These are phyloP conservation scores for Pythium insidiosum DNA, from an alignment of 352 stramenopile genomes.

Conservation along the genomic window DNA sequence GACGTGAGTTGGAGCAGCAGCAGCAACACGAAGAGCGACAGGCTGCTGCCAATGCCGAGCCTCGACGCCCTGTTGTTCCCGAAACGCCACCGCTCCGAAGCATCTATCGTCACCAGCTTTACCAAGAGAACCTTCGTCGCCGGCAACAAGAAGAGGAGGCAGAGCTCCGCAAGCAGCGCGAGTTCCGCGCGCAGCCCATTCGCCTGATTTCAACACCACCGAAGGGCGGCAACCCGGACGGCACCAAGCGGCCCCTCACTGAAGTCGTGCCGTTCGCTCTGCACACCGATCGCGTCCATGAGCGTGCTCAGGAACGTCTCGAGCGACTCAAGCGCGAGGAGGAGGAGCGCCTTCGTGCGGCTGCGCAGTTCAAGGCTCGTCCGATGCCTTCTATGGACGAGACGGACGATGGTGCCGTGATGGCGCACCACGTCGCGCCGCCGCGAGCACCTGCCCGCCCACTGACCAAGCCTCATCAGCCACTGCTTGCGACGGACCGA, in stretches of 20 bases:
- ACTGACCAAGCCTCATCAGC: conserved; percentile 15
- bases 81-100: conserved; percentile 70
- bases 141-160: conserved; percentile 49
- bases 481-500: conserved; percentile 53
- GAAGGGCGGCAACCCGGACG: conserved; percentile 58
- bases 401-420: conserved; percentile 2
- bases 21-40: neutral
- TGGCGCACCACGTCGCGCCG: neutral
- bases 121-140: conserved; percentile 62
- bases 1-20: neutral
- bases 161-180: conserved; percentile 36
- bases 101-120: conserved; percentile 59
- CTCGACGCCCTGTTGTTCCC: conserved; percentile 38
- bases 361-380: conserved; percentile 46
- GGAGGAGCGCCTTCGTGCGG: conserved; percentile 31
- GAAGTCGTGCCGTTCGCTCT: conserved; percentile 62
- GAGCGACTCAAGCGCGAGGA: conserved; percentile 51
- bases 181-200: conserved; percentile 72
- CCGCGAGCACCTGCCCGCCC: conserved; percentile 2
- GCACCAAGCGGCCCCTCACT: conserved; percentile 62
- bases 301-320: conserved; percentile 50
- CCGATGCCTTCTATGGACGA: conserved; percentile 40
- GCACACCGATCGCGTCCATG: conserved; percentile 37
- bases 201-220: conserved; percentile 40
- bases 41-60: conserved; percentile 5